Conservation (phyloP, 148 eudicot species). For the Diospyros kaki region DNA sequence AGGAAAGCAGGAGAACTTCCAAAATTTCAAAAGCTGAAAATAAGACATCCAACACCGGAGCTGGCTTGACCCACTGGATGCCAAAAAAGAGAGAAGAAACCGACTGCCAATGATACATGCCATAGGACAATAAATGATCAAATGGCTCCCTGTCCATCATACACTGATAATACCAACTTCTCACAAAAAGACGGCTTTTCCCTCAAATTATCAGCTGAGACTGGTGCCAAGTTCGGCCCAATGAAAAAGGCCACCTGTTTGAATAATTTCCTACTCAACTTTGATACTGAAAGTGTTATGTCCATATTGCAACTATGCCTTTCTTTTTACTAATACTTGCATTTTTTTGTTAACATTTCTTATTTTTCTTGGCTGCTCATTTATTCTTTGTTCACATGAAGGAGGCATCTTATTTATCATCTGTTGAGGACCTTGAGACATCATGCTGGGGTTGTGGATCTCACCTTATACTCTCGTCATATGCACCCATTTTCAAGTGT, state of each 20-base stretch:
- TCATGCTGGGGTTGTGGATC: constrained; percentile 98
- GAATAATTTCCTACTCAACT: not conserved
- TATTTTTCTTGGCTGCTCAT: constrained; percentile 11
- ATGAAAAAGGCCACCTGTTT: not conserved
- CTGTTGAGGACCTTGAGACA: constrained; percentile 55
- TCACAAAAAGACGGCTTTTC: too few species aligned
- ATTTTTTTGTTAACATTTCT: not conserved
- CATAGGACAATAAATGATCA: too few species aligned
- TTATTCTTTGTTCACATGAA: constrained; percentile 18
- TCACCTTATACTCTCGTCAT: constrained; percentile 72
- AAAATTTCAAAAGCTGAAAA: too few species aligned
- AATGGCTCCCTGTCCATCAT: too few species aligned
- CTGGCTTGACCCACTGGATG: too few species aligned
- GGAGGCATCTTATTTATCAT: constrained; percentile 35
- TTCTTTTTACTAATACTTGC: not conserved
- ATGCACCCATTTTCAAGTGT: constrained; percentile 78
- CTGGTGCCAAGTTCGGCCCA: too few species aligned
- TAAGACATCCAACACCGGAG: too few species aligned
- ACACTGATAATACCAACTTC: too few species aligned
- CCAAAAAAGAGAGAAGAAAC: too few species aligned
- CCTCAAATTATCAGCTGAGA: too few species aligned
- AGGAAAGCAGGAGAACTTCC: too few species aligned
- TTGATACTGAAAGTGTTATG: not conserved
- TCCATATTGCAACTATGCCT: not conserved
- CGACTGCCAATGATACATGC: too few species aligned